Conservation (phyloP, 306 rosid genomes). For the Prunus dulcis region DNA sequence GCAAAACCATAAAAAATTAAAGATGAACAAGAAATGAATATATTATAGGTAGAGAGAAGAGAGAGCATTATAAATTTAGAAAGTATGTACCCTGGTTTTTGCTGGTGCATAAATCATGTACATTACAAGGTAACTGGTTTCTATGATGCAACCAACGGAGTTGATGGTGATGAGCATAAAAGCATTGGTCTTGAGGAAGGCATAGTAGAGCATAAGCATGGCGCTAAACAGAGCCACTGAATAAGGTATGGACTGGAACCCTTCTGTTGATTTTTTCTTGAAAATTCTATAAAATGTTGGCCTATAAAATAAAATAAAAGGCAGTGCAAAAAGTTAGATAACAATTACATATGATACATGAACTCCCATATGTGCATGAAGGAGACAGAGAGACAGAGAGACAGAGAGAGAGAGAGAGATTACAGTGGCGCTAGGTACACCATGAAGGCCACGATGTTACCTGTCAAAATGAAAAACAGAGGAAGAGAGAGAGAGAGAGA, state of each 20-base stretch:
- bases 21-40: neutral
- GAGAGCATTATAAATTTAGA: no score
- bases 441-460: conserved; percentile 20
- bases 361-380: neutral
- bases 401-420: neutral
- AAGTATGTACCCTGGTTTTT: conserved; percentile 24
- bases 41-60: neutral
- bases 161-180: conserved; percentile 30
- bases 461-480: conserved; percentile 5
- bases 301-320: neutral
- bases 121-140: conserved; percentile 22
- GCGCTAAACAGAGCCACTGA: conserved; percentile 42
- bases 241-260: conserved; percentile 36
- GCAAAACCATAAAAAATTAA: neutral
- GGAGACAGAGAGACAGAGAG: neutral
- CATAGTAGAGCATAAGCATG: conserved; percentile 39
- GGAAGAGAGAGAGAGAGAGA: neutral
- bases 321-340: neutral
- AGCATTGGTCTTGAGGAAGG: conserved; percentile 20
- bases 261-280: conserved; percentile 33
- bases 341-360: neutral
- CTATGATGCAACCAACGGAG: conserved; percentile 25
- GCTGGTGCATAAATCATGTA: conserved; percentile 28
- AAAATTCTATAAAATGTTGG: conserved; percentile 34
- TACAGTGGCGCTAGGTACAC: conserved; percentile 39